A percentile compares a stretch with the other conserved stretches of the same genome.
Conservation (phyloP, 441 rosid genomes). For the Euphorbia celastroides region DNA sequence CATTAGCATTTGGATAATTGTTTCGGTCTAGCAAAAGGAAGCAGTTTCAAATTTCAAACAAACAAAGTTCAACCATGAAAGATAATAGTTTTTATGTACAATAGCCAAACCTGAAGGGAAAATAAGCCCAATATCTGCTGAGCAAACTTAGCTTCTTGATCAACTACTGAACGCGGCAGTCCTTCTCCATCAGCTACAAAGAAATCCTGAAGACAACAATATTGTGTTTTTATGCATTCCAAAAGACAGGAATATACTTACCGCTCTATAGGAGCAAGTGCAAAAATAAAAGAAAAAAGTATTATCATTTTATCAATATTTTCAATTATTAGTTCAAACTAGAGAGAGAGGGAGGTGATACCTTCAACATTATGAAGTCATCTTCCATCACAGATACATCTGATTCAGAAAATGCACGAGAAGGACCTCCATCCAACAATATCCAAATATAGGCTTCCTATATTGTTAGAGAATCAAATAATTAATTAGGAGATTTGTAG, state of each 20-base stretch:
- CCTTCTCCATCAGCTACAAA: slow-evolving; percentile 96
- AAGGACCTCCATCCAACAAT: slow-evolving; percentile 94
- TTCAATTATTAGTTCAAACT: background rate
- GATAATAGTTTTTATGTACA: slow-evolving; percentile 6
- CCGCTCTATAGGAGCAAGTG: background rate
- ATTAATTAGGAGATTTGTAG: too few species aligned
- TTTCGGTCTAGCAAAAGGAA: slow-evolving; percentile 57
- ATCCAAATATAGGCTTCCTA: slow-evolving; percentile 85
- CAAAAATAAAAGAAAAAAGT: background rate
- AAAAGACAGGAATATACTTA: background rate
- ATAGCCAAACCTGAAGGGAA: slow-evolving; percentile 62
- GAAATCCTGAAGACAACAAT: slow-evolving; percentile 54
- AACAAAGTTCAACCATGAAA: slow-evolving; percentile 2
- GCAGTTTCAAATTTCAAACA: slow-evolving; percentile 17
- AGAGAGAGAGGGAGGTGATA: slow-evolving; percentile 17
- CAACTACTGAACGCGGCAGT: slow-evolving; percentile 83
- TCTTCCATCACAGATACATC: slow-evolving; percentile 79
- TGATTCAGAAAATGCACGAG: slow-evolving; percentile 84
- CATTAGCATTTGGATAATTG: slow-evolving; percentile 75
- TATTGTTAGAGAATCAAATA: too few species aligned
- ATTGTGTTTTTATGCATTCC: background rate
- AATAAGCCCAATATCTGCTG: slow-evolving; percentile 67
- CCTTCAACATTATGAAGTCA: slow-evolving; percentile 76
- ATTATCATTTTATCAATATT: background rate
- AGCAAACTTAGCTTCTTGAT: slow-evolving; percentile 73